A percentile compares a stretch with the other conserved stretches of the same genome.
Conservation (phyloP, 768 basidiomycete genomes). For the Chalciporus sphaerocephalus region DNA sequence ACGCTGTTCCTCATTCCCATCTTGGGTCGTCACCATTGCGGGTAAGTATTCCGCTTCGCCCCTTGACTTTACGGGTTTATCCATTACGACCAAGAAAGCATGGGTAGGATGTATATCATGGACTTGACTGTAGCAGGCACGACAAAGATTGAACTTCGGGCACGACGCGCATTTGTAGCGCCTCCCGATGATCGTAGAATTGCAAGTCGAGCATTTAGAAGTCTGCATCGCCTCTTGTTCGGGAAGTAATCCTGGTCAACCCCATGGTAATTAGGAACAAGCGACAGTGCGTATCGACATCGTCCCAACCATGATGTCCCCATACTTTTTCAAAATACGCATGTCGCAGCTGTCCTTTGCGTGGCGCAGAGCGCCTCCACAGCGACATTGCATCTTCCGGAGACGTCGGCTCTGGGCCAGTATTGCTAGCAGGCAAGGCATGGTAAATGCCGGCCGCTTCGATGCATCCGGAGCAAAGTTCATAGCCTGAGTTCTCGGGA, state of each 20-base stretch:
- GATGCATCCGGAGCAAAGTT: conserved; percentile 80
- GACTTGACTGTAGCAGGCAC: conserved; percentile 83
- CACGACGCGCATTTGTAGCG: conserved; percentile 87
- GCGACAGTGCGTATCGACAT: conserved; percentile 62
- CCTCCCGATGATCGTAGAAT: conserved; percentile 51
- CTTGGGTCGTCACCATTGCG: conserved; percentile 26
- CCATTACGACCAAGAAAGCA: conserved; percentile 78
- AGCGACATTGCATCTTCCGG: conserved; percentile 54
- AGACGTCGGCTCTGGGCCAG: conserved; percentile 41
- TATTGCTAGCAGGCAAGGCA: conserved; percentile 51
- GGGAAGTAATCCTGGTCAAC: conserved; percentile 28
- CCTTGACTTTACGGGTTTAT: conserved; percentile 42
- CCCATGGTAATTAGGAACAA: not conserved
- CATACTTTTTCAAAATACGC: conserved; percentile 85
- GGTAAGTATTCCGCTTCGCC: conserved; percentile 38
- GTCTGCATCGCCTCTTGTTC: conserved; percentile 69
- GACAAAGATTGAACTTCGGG: conserved; percentile 73
- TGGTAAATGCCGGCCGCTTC: conserved; percentile 75
- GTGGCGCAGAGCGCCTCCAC: conserved; percentile 65
- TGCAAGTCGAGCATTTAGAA: conserved; percentile 79
- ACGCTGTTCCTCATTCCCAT: conserved; percentile 60
- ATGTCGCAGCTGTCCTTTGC: conserved; percentile 77
- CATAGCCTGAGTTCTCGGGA: conserved; percentile 51
- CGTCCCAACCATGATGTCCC: conserved; percentile 80
- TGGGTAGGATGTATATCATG: conserved; percentile 90